These are phyloP conservation scores for Teratosphaeria destructans DNA, from an alignment of 2,329 filamentous ascomycete genomes.

Conservation along the genomic window DNA sequence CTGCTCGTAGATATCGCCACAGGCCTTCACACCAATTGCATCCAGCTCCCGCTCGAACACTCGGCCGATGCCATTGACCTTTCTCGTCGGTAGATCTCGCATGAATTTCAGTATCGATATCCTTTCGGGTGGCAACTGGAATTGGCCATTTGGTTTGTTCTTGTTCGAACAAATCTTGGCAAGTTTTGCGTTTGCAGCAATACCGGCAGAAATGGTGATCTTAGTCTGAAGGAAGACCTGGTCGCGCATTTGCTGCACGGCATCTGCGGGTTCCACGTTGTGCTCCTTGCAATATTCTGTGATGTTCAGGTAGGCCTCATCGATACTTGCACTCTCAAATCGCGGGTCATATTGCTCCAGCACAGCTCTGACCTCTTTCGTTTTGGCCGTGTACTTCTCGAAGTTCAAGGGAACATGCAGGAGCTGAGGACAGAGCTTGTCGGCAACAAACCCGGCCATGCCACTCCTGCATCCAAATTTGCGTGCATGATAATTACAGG, in stretches of 20 bases:
- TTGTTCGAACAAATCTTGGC: conserved; percentile 93
- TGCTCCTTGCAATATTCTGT: conserved; percentile 69
- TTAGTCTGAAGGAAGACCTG: conserved; percentile 67
- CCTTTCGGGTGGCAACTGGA: conserved; percentile 60
- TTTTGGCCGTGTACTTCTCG: conserved; percentile 82
- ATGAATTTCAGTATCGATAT: conserved; percentile 75
- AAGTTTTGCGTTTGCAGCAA: conserved; percentile 83
- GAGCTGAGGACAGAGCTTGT: conserved; percentile 81
- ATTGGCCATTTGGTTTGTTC: conserved; percentile 96
- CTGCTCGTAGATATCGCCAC: conserved; percentile 73
- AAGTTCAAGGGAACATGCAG: conserved; percentile 78
- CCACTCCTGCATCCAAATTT: conserved; percentile 85
- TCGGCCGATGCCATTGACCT: conserved; percentile 89
- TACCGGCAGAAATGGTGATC: conserved; percentile 87
- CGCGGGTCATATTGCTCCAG: conserved; percentile 78
- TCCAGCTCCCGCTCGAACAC: conserved; percentile 86
- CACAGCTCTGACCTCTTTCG: conserved; percentile 72
- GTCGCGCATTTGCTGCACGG: conserved; percentile 63
- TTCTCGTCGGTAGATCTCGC: conserved; percentile 69
- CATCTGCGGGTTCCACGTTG: conserved; percentile 58
- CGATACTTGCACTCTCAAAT: conserved; percentile 89
- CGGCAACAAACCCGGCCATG: conserved; percentile 93
- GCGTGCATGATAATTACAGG: conserved; percentile 79
- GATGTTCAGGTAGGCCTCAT: conserved; percentile 94
- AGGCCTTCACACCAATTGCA: conserved; percentile 77